Percentiles rank a stretch among this genome's conserved stretches.
Conservation (phyloP, 495 filamentous ascomycete genomes). For the Cenococcum geophilum region DNA sequence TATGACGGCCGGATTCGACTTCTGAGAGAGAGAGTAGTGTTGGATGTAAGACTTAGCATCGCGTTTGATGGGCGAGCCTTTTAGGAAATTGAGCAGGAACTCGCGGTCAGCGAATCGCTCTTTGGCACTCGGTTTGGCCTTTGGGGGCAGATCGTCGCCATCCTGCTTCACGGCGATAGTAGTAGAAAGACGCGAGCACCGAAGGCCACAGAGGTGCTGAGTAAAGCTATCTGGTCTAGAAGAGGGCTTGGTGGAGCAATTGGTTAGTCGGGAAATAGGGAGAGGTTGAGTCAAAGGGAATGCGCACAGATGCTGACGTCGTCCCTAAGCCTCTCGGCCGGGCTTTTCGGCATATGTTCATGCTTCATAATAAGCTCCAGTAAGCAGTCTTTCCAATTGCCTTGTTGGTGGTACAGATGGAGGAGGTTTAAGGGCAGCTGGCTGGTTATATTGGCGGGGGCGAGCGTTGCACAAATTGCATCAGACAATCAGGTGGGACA, state of each 20-base stretch:
- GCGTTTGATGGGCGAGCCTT: conserved; percentile 27
- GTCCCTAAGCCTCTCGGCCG: conserved; percentile 22
- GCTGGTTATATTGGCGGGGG: background rate
- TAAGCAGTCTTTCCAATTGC: background rate
- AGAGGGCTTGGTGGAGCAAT: conserved; percentile 2
- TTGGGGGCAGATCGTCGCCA: too few species aligned
- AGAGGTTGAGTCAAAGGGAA: background rate
- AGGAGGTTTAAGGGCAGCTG: background rate
- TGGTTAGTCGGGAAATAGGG: background rate
- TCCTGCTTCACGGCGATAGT: too few species aligned
- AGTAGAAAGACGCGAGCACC: too few species aligned
- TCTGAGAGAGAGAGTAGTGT: conserved; percentile 23
- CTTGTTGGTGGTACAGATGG: background rate
- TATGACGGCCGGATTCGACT: background rate
- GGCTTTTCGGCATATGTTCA: conserved; percentile 26
- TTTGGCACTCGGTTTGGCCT: background rate
- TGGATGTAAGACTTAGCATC: conserved; percentile 29
- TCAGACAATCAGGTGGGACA: background rate
- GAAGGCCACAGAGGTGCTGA: background rate
- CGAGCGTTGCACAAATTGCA: background rate
- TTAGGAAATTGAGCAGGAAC: conserved; percentile 21
- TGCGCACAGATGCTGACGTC: conserved; percentile 6
- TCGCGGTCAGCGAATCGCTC: conserved; percentile 24
- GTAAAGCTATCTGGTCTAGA: background rate
- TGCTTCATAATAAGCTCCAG: conserved; percentile 24